Evolutionary conservation across 768 basidiomycete species (phyloP), one percentile per base, ranked within the genome.

Genomic region (Boletus rubescentipes): DNA sequence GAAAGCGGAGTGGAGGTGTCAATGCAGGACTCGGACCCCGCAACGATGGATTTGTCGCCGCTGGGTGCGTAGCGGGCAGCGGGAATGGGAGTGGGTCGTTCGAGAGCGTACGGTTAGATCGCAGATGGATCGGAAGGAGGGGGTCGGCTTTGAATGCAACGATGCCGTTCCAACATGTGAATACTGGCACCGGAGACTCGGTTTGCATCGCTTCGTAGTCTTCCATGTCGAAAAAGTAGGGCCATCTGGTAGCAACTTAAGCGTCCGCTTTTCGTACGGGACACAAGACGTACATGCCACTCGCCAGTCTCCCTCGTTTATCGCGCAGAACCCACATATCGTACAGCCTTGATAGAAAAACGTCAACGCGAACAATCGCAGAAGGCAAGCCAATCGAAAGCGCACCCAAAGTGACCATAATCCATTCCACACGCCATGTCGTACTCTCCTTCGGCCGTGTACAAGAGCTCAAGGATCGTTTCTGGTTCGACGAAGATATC

Each of bases 141-240:
- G 77, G 75, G 47, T 78, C 77, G 0, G 77, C 71, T 8, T 59
- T 40, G 57, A 78, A 72, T 2, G 71, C 72, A 42, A 68, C 67
- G 57, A 78, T 74, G 36, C 77, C 77, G 46, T 78, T 78, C 77
- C 77, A 78, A 62, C 77, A 78, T 0, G 74, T 56, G 51, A 76
- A 74, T 7, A 77, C 77, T 12, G 77, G 76, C 2, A 69, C 77
- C 11, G 77, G 75, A 14, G 72, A 68, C 34, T 73, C 77, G 11
- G 49, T 57, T 47, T 68, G 62, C 60, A 78, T 68, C 4, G 72
- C 72, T 38, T 65, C 59, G 55, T 68, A 66, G 47, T 62, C 72
- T 10, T 67, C 70, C 9, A 66, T 58, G 40, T 78, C 75, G 39
- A 77, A 67, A 53, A 78, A 73, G 54, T 75, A 78, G 0, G 77